Conservation (phyloP, 2,329 filamentous ascomycete species). For the Penicillium aurantiogriseum region DNA sequence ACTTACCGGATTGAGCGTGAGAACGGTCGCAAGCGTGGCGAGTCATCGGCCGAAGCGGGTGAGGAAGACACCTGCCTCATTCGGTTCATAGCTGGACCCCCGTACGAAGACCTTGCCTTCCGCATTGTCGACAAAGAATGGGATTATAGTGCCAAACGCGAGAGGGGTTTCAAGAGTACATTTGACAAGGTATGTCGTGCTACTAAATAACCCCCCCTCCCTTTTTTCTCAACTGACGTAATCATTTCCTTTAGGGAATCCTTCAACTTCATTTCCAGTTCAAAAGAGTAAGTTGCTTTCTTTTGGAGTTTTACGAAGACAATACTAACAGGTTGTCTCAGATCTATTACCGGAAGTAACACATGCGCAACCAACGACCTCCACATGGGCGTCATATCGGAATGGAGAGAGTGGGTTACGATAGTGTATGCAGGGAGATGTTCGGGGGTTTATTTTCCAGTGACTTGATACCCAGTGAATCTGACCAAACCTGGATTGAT, state of each 20-base stretch:
- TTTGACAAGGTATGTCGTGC: conserved; percentile 81
- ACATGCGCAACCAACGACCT: conserved; percentile 13
- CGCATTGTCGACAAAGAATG: conserved; percentile 97
- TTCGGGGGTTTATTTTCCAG: conserved; percentile 23
- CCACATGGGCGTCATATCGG: conserved; percentile 20
- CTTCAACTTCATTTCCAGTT: conserved; percentile 97
- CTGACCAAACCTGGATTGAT: conserved; percentile 21
- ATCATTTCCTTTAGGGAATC: conserved; percentile 61
- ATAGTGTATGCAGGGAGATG: conserved; percentile 15
- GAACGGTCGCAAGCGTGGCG: conserved; percentile 80
- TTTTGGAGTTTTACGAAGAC: neutral
- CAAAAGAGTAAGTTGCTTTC: conserved; percentile 70
- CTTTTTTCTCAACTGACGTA: conserved; percentile 11
- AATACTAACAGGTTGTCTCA: conserved; percentile 24
- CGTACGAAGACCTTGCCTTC: conserved; percentile 96
- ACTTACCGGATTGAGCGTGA: conserved; percentile 96
- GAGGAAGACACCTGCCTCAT: conserved; percentile 98
- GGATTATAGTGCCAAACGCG: conserved; percentile 95
- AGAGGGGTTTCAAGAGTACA: conserved; percentile 90
- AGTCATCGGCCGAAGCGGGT: conserved; percentile 89
- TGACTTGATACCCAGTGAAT: conserved; percentile 13
- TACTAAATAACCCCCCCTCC: neutral
- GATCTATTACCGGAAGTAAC: conserved; percentile 52
- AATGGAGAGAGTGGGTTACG: conserved; percentile 9
- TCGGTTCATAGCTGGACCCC: conserved; percentile 89